Conservation (phyloP, 345 rosid species). For the Salix koriyanagi region DNA sequence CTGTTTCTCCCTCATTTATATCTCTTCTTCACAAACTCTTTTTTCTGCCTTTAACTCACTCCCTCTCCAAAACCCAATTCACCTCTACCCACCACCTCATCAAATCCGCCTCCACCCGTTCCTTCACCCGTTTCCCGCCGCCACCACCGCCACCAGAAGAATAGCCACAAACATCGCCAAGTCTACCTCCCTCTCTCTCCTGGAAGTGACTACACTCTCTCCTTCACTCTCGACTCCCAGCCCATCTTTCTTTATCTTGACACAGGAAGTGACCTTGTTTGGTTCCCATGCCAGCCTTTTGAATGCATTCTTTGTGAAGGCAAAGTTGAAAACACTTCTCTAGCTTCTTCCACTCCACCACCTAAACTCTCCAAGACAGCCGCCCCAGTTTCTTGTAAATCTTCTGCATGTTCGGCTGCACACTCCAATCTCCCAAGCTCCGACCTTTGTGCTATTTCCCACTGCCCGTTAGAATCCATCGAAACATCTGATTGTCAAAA, state of each 20-base stretch:
- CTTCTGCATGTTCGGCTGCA: constrained; percentile 75
- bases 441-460: constrained; percentile 76
- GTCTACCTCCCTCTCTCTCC: constrained; percentile 85
- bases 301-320: constrained; percentile 87
- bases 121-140: constrained; percentile 66
- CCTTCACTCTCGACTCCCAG: constrained; percentile 48
- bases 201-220: constrained; percentile 81
- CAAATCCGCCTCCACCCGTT: constrained; percentile 64
- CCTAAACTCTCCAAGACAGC: constrained; percentile 48
- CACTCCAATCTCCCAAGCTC: constrained; percentile 64
- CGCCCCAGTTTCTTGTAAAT: constrained; percentile 48
- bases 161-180: constrained; percentile 32
- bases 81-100: constrained; percentile 71
- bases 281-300: constrained; percentile 93
- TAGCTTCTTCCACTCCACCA: constrained; percentile 28
- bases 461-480: constrained; percentile 73
- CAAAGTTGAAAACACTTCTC: constrained; percentile 26
- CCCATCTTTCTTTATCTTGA: constrained; percentile 75
- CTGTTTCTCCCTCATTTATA: constrained; percentile 16
- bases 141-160: constrained; percentile 26
- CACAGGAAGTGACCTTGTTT: constrained; percentile 94
- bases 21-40: constrained; percentile 27
- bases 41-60: constrained; percentile 57
- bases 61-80: constrained; percentile 56
- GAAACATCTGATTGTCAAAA: constrained; percentile 66